Conservation (phyloP, 129 eudicot species). For the Tanacetum coccineum region DNA sequence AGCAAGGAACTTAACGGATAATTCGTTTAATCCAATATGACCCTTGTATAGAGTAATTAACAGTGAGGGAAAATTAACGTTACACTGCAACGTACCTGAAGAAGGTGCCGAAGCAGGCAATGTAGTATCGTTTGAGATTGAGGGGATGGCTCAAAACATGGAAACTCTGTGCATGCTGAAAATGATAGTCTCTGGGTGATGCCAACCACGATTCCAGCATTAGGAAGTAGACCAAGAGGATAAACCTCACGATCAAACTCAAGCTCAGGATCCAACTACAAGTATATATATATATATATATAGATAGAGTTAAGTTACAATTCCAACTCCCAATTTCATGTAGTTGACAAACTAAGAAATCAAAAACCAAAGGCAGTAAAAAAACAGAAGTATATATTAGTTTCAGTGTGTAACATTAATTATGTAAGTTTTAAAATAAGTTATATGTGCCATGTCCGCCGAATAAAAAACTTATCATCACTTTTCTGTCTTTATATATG, state of each 20-base stretch:
- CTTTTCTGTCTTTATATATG: too few relatives aligned
- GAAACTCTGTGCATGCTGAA: conserved; percentile 95
- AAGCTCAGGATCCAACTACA: conserved; percentile 96
- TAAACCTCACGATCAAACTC: conserved; percentile 99
- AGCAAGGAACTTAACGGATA: too few relatives aligned
- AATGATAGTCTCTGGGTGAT: conserved; percentile 94
- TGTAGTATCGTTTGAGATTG: conserved; percentile 98
- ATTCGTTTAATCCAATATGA: too few relatives aligned
- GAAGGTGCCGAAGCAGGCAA: conserved; percentile 97
- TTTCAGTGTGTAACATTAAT: too few relatives aligned
- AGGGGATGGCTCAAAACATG: conserved; percentile 97
- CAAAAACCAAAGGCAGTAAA: conserved; percentile 15
- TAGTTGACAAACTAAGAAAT: conserved; percentile 11
- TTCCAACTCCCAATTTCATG: conserved; percentile 3
- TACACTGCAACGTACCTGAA: conserved; percentile 55
- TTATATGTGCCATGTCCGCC: too few relatives aligned
- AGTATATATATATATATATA: too few relatives aligned
- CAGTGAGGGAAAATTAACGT: conserved; percentile 9
- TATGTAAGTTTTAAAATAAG: too few relatives aligned
- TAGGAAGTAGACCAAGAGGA: conserved; percentile 96
- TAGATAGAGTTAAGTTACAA: conserved; percentile 11
- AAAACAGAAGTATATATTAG: background rate
- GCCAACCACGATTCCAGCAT: conserved; percentile 97
- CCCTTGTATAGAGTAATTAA: too few relatives aligned
- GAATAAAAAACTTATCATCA: too few relatives aligned